These are phyloP conservation scores for Setaria italica DNA, from an alignment of 202 grass and related monocot genomes.

Conservation along the genomic window DNA sequence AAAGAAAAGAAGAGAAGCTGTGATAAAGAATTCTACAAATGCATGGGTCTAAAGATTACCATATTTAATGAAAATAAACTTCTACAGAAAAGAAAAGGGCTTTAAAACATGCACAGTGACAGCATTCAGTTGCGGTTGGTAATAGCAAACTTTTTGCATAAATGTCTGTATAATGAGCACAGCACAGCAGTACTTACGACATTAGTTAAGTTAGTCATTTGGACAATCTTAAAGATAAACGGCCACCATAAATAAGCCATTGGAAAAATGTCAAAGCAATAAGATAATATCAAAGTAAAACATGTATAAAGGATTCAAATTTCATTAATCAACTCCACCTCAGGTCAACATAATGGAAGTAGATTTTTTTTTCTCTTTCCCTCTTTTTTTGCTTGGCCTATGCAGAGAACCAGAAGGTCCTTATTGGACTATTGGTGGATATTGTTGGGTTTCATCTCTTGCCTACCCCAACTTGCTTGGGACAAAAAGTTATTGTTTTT, in stretches of 20 bases:
- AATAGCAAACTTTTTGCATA: not conserved
- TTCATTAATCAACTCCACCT: constrained; percentile 20
- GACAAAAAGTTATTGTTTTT: not conserved
- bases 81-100: not conserved
- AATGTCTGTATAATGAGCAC: constrained; percentile 1
- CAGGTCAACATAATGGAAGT: not conserved
- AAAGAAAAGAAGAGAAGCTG: constrained; percentile 19
- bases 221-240: constrained; percentile 4
- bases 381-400: not conserved
- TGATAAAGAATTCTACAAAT: constrained; percentile 24
- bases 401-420: not conserved
- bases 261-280: not conserved
- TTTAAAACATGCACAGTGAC: constrained; percentile 33
- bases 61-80: constrained; percentile 20
- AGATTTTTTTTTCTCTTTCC: not conserved
- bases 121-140: not conserved
- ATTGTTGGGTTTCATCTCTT: not conserved
- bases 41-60: not conserved
- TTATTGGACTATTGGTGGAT: not conserved
- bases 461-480: not conserved
- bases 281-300: constrained; percentile 19
- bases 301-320: constrained; percentile 8
- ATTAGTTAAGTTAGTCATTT: not conserved
- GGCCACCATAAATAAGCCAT: not conserved
- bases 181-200: not conserved